Conservation (phyloP, 345 rosid genomes). For the Clausena lansium region DNA sequence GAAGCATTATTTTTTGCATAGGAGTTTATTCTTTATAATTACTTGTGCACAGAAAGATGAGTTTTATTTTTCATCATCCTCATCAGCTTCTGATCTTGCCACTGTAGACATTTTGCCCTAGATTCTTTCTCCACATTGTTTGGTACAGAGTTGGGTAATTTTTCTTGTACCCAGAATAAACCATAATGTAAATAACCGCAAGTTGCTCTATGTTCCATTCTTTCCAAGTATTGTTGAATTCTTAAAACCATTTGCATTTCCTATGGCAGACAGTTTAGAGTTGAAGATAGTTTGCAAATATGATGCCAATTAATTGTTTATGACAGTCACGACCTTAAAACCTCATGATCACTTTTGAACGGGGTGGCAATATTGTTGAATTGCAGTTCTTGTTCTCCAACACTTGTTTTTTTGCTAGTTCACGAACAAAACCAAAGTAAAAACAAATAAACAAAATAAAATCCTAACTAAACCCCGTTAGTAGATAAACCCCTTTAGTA, state of each 20-base stretch:
- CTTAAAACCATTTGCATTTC: background rate
- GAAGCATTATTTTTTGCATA: constrained; percentile 70
- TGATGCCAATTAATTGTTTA: background rate
- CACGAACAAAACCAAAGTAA: too few relatives aligned
- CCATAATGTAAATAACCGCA: constrained; percentile 18
- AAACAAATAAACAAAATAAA: too few relatives aligned
- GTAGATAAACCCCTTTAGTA: too few relatives aligned
- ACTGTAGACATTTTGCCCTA: constrained; percentile 19
- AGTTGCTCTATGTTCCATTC: constrained; percentile 7
- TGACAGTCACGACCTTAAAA: background rate
- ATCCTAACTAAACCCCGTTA: too few relatives aligned
- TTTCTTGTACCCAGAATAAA: constrained; percentile 15
- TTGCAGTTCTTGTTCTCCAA: background rate
- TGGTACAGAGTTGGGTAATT: constrained; percentile 5
- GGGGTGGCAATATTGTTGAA: background rate
- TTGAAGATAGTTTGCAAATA: too few relatives aligned
- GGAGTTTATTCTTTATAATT: constrained; percentile 16
- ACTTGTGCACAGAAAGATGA: constrained; percentile 1
- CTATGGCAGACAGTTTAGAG: background rate
- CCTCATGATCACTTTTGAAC: background rate
- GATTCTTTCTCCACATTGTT: constrained; percentile 19
- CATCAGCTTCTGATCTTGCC: constrained; percentile 4
- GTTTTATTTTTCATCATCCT: constrained; percentile 4
- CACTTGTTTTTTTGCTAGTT: too few relatives aligned
- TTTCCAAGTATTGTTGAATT: constrained; percentile 8